phyloP scores from a whole-genome alignment of 495 filamentous ascomycete species.

The Penicillium cosmopolitanum region DNA sequence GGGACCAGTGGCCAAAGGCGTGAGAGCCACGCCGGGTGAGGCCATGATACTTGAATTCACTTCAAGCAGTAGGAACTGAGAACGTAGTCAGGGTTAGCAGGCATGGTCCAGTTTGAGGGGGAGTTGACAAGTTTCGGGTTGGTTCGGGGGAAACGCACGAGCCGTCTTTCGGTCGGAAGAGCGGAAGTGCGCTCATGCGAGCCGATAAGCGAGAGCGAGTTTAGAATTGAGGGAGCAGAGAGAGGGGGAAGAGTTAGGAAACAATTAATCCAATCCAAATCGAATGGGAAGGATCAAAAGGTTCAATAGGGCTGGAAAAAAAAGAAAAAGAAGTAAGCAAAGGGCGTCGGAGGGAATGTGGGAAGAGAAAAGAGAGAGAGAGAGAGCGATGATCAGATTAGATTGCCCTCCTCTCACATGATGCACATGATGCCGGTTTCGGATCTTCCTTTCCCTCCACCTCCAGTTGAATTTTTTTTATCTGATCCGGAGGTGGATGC shows the following conservation, averaged over 20 bases:
- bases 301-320: not conserved
- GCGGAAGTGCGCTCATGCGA: conserved; percentile 45
- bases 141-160: conserved; percentile 33
- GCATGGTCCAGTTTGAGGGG: conserved; percentile 7
- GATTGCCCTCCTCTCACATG: conserved; percentile 41
- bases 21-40: conserved; percentile 37
- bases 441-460: conserved; percentile 17
- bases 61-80: conserved; percentile 20
- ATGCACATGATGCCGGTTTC: conserved; percentile 40
- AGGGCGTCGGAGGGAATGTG: conserved; percentile 18
- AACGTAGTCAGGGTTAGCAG: conserved; percentile 19
- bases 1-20: conserved; percentile 35
- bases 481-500: conserved; percentile 30
- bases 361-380: conserved; percentile 29
- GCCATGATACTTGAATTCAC: conserved; percentile 32
- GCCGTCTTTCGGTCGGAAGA: conserved; percentile 44
- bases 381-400: conserved; percentile 45
- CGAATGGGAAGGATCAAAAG: not conserved
- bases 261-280: not conserved
- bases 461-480: conserved; percentile 22
- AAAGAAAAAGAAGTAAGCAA: conserved; percentile 12
- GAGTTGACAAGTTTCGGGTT: conserved; percentile 25
- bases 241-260: not conserved
- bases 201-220: conserved; percentile 37
- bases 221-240: conserved; percentile 8